Percentiles rank a stretch among this genome's conserved stretches.
phyloP scores from a whole-genome alignment of 1,284 basidiomycete species.

The Cutaneotrichosporon sp. region DNA sequence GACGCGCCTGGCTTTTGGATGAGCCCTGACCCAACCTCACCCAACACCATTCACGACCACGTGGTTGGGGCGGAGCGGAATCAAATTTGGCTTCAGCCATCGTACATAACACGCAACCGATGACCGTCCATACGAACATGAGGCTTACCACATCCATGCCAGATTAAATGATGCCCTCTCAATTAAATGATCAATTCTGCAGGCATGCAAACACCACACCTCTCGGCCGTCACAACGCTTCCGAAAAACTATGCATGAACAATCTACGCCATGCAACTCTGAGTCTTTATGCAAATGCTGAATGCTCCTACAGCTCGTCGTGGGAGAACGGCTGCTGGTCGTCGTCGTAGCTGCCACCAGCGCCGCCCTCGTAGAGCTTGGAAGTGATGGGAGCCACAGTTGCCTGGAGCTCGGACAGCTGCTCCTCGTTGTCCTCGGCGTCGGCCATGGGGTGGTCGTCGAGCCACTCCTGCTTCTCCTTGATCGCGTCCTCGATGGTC shows the following conservation, averaged over 20 bases:
- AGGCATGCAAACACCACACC: not conserved
- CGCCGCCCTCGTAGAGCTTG: slow-evolving; percentile 64
- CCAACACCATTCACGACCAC: not conserved
- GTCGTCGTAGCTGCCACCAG: slow-evolving; percentile 32
- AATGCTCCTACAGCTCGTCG: slow-evolving; percentile 47
- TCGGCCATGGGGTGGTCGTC: slow-evolving; percentile 72
- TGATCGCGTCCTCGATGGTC: slow-evolving; percentile 72
- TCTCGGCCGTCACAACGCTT: not conserved
- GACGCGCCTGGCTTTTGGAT: slow-evolving; percentile 5
- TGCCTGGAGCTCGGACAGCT: slow-evolving; percentile 69
- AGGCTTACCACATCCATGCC: too few species aligned
- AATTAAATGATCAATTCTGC: too few species aligned
- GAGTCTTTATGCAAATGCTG: slow-evolving; percentile 6
- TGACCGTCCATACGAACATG: too few species aligned
- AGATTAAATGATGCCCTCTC: too few species aligned
- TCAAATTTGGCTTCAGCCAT: too few species aligned
- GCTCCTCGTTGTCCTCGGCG: slow-evolving; percentile 87
- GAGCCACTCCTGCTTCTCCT: slow-evolving; percentile 88
- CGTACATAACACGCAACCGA: too few species aligned
- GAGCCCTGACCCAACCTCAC: too few species aligned
- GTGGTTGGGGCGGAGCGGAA: too few species aligned
- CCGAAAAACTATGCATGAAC: slow-evolving; percentile 3
- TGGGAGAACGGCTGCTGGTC: slow-evolving; percentile 46
- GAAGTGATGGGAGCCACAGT: slow-evolving; percentile 68
- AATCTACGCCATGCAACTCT: slow-evolving; percentile 4